These are phyloP conservation scores for Arthroderma sp. DNA, from an alignment of 2,329 filamentous ascomycete species.

Conservation along the genomic window DNA sequence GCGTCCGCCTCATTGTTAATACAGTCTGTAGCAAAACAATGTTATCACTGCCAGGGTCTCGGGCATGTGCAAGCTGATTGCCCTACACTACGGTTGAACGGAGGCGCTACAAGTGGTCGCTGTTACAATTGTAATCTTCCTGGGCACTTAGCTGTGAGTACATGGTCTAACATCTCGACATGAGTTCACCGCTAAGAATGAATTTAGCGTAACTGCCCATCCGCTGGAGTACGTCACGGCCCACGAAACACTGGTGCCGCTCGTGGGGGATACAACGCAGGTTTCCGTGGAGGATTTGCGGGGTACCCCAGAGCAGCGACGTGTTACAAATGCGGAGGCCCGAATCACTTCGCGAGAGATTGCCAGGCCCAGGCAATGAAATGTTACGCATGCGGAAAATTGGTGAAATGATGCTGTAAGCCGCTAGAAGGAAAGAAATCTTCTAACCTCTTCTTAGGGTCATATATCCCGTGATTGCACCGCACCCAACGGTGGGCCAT, in stretches of 20 bases:
- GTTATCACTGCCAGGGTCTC: slow-evolving; percentile 97
- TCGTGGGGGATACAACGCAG: slow-evolving; percentile 51
- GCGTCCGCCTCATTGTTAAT: slow-evolving; percentile 1
- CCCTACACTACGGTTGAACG: slow-evolving; percentile 85
- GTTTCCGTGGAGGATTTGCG: slow-evolving; percentile 60
- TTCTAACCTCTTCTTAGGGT: slow-evolving; percentile 33
- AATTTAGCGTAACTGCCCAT: slow-evolving; percentile 21
- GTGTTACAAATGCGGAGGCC: slow-evolving; percentile 62
- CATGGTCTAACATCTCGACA: background rate
- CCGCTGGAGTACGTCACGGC: slow-evolving; percentile 45
- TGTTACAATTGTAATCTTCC: slow-evolving; percentile 95
- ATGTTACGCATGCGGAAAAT: slow-evolving; percentile 93
- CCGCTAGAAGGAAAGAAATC: background rate
- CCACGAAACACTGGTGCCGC: slow-evolving; percentile 51
- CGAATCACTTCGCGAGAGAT: slow-evolving; percentile 96
- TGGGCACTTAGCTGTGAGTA: slow-evolving; percentile 75
- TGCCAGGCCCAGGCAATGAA: slow-evolving; percentile 98
- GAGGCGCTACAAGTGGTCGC: slow-evolving; percentile 62
- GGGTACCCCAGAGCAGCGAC: slow-evolving; percentile 39
- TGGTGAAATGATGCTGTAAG: slow-evolving; percentile 27
- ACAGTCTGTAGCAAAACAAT: slow-evolving; percentile 63
- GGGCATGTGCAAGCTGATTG: slow-evolving; percentile 98
- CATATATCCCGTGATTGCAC: slow-evolving; percentile 95
- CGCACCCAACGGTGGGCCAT: slow-evolving; percentile 84
- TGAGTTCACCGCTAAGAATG: background rate